Evolutionary conservation across 169 alveolate genomes (phyloP), one percentile per base, ranked within the genome.

Genomic region (Plasmodium cynomolgi): DNA sequence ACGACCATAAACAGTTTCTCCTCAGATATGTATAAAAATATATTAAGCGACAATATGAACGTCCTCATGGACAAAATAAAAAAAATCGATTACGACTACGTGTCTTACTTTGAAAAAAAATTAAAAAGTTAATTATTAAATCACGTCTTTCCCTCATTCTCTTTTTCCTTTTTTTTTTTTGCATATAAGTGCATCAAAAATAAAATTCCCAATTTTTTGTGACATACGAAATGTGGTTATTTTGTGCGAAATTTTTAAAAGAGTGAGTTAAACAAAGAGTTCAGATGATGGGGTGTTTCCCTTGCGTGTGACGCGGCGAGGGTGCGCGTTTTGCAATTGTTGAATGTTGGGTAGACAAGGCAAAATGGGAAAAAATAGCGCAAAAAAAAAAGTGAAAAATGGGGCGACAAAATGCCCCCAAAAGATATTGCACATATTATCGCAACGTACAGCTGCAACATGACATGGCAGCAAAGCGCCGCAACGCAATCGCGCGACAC

Each of bases 61-160:
- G 37, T 23, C 50, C 79, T 86, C 23, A 77, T 75, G 56, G 81
- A 75, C 41, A 79, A 86, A 75, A 75, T 86, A 75, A 86, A 86
- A 6, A 62, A 86, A 75, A 77, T 86, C 58, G 86, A 86, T 86
- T 86, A 75, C 81, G 81, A 86, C 71, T 86, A 86, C 47, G 81
- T 86, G 81, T 75, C 93, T 11, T 86, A 86, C 68, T 86, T 86
- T 86, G 81, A 86, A 58, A 50, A 86, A 11, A 86, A 86, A 86
- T 47, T 86, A 58, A 86, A 75, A 86, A 75, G 81, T 86, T 50
- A 84, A 77, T 86, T 34, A 39, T 33, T 75, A 50, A 50, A 50
- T 13, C 23, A 50, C 17, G 23, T 1, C 23, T 50, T 50, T 50
- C 26, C 26, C 20, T 50, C 62, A 84, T 39, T 34, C 29, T 20